Conservation (phyloP, 192 early-diverging fungal genomes). For the Coemansia sp. region DNA sequence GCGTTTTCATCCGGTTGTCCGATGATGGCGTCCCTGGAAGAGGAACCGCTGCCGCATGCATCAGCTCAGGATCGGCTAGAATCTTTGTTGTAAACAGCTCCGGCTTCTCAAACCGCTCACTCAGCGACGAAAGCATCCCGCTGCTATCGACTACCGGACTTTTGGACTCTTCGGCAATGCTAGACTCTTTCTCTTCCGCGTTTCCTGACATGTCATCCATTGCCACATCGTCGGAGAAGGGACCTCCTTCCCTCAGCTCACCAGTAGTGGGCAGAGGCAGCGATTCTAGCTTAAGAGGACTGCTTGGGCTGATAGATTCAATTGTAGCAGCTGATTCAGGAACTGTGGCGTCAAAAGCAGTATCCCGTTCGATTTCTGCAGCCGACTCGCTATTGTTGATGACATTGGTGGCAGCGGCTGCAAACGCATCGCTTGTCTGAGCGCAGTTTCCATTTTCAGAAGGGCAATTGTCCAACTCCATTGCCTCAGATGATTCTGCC, state of each 20-base stretch:
- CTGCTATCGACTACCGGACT: background rate
- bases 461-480: background rate
- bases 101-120: slow-evolving; percentile 4
- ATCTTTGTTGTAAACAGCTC: slow-evolving; percentile 45
- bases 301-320: slow-evolving; percentile 1
- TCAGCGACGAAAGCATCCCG: background rate
- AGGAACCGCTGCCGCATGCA: slow-evolving; percentile 48
- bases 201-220: slow-evolving; percentile 2
- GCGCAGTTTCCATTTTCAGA: background rate
- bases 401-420: background rate
- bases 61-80: slow-evolving; percentile 39
- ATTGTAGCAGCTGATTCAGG: slow-evolving; percentile 20
- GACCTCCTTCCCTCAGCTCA: background rate
- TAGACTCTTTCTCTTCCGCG: background rate
- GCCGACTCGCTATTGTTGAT: background rate
- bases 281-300: background rate
- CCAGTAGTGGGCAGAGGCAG: too few species aligned
- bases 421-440: slow-evolving; percentile 7
- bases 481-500: slow-evolving; percentile 3
- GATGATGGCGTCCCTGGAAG: slow-evolving; percentile 40
- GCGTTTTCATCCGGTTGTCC: slow-evolving; percentile 22
- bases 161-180: background rate
- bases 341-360: background rate
- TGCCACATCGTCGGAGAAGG: background rate
- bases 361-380: background rate